Percentiles rank a stretch among this genome's conserved stretches.
phyloP scores from a whole-genome alignment of 306 rosid species.

The Vigna nakashimae region DNA sequence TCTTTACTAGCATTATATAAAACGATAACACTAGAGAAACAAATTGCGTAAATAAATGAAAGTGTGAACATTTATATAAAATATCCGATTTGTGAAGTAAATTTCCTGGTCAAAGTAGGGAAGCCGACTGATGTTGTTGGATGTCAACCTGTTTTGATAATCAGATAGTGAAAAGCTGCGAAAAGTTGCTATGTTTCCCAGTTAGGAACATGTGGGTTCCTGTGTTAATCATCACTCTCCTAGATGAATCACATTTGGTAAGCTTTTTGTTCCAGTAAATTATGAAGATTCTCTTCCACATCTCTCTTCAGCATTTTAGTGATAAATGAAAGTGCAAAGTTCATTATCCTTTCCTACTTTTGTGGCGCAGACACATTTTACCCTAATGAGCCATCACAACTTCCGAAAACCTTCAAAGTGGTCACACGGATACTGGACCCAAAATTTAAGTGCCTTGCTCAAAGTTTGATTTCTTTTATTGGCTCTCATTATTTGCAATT shows the following conservation, averaged over 20 bases:
- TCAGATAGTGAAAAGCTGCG: conserved; percentile 27
- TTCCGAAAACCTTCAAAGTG: background rate
- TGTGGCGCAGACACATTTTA: conserved; percentile 5
- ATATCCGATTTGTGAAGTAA: background rate
- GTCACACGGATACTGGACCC: background rate
- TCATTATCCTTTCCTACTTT: conserved; percentile 41
- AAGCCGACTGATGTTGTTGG: background rate
- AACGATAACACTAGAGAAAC: background rate
- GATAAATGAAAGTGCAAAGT: conserved; percentile 42
- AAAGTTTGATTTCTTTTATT: background rate
- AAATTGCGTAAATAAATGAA: background rate
- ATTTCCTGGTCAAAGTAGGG: background rate
- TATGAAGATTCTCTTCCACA: conserved; percentile 36
- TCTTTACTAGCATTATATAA: background rate
- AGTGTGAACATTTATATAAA: background rate
- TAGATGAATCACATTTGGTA: conserved; percentile 38
- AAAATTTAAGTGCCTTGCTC: background rate
- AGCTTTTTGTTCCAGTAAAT: conserved; percentile 39
- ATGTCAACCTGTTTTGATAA: conserved; percentile 22
- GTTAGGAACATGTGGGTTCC: conserved; percentile 48
- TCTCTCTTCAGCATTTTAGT: conserved; percentile 26
- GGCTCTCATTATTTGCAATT: too few species aligned
- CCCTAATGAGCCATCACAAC: background rate
- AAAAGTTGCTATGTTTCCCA: conserved; percentile 43
- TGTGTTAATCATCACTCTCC: conserved; percentile 37